Base-by-base conservation (phyloP, 1,284 basidiomycete genomes). In the Pyrrhoderma lamaoense region DNA sequence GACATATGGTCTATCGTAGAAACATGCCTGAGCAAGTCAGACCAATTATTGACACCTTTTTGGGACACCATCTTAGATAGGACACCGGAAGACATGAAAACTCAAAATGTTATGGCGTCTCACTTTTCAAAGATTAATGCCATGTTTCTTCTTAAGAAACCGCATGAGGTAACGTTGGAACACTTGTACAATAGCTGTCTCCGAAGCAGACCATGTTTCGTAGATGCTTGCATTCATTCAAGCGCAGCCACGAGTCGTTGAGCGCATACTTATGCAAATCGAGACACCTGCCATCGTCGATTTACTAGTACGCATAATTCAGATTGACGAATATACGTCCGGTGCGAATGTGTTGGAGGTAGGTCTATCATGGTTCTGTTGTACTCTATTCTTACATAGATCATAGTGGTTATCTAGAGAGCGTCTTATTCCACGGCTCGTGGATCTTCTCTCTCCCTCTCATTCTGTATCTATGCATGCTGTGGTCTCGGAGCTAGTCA, bases 1-100 rank as follows among this genome's bases (percentile, higher is more conserved):
- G 94, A 97, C 62, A 85, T 96, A 66, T 96, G 93, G 86, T 89
- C 87, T 18, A 89, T 99, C 60, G 84, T 93, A 45, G 90, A 95
- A 65, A 89, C 89, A 2, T 89, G 94, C 62, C 76, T 96, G 61
- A 79, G 77, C 59, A 75, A 89, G 61, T 73, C 77, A 43, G 73
- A 82, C 19, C 78, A 84, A 57, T 72, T 94, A 48, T 74, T 93
- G 51, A 71, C 75, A 16, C 85, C 89, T 14, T 96, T 96, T 74
- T 99, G 96, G 96, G 90, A 98, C 66, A 82, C 81, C 8, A 83
- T 97, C 8, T 73, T 99, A 18, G 85, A 91, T 60, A 75, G 79
- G 59, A 72, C 80, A 0, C 76, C 89, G 16, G 84, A 88, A 53
- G 88, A 89, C 57, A 85, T 89, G 80, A 84, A 81, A 67, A 81